Evolutionary conservation across 2,329 filamentous ascomycete genomes (phyloP).

Genomic region (Lasiodiplodia gonubiensis): DNA sequence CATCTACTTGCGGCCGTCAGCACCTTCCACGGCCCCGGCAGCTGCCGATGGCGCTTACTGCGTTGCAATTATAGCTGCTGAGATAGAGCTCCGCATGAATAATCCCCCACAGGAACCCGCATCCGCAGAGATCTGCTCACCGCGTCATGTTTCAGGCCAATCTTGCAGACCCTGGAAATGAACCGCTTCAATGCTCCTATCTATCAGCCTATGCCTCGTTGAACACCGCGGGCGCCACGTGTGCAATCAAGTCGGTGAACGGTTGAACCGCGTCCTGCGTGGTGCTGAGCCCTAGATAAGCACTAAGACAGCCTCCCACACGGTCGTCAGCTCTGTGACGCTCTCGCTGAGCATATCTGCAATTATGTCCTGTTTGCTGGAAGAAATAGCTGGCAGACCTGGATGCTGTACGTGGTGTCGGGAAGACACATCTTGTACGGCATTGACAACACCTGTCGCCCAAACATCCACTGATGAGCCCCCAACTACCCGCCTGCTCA

Average conservation of each 20-base stretch:
- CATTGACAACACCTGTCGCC: too few species aligned
- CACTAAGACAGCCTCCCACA: conserved; percentile 40
- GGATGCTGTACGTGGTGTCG: conserved; percentile 34
- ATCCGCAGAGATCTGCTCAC: conserved; percentile 42
- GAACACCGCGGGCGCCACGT: conserved; percentile 39
- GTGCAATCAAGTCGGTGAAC: conserved; percentile 41
- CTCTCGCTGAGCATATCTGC: conserved; percentile 33
- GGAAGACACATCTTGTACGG: background rate
- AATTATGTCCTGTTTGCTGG: conserved; percentile 33
- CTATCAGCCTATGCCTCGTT: conserved; percentile 13
- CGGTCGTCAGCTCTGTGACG: conserved; percentile 33
- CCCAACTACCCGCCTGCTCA: too few species aligned
- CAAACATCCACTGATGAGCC: background rate
- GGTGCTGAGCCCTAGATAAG: conserved; percentile 41
- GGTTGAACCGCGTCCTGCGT: conserved; percentile 40
- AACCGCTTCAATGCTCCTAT: background rate
- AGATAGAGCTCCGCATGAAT: conserved; percentile 43
- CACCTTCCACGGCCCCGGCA: conserved; percentile 40
- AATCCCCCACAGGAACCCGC: background rate
- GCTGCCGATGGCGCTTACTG: conserved; percentile 37
- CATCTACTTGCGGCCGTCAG: conserved; percentile 43
- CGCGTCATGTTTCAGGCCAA: conserved; percentile 36
- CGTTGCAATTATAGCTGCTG: conserved; percentile 31
- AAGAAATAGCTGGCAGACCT: background rate
- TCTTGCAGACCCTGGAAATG: conserved; percentile 24